Percentiles rank a stretch among this genome's conserved stretches.
These are phyloP conservation scores for Pichia sp. DNA, from an alignment of 1,139 yeast genomes.

Conservation along the genomic window DNA sequence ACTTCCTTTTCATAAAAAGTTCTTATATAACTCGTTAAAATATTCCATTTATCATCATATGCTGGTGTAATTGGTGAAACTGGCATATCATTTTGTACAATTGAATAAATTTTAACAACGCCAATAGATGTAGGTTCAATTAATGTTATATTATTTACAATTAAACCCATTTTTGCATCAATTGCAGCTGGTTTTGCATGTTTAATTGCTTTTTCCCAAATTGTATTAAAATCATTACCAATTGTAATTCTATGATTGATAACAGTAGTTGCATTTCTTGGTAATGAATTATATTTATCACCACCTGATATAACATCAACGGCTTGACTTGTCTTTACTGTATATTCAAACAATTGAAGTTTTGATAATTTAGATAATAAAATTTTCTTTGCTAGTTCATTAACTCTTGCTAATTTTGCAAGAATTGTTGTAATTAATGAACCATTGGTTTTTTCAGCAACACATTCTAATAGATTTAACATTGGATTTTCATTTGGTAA, in stretches of 20 bases:
- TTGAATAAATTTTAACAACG: constrained; percentile 36
- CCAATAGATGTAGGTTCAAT: constrained; percentile 36
- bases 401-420: constrained; percentile 12
- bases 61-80: constrained; percentile 42
- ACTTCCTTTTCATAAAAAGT: constrained; percentile 43
- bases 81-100: constrained; percentile 18
- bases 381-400: constrained; percentile 31
- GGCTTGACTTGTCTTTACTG: constrained; percentile 54
- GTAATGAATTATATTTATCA: constrained; percentile 50
- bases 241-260: constrained; percentile 46
- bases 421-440: constrained; percentile 2
- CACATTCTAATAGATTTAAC: constrained; percentile 40
- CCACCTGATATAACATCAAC: constrained; percentile 56
- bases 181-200: constrained; percentile 38
- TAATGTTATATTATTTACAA: constrained; percentile 31
- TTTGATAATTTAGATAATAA: constrained; percentile 30
- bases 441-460: constrained; percentile 33
- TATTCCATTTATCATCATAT: constrained; percentile 36
- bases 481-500: constrained; percentile 46
- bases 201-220: constrained; percentile 16
- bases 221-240: constrained; percentile 35
- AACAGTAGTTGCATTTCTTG: constrained; percentile 42
- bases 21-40: constrained; percentile 40
- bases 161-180: constrained; percentile 41
- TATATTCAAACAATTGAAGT: constrained; percentile 29